These are phyloP conservation scores for Mrakia gelida DNA, from an alignment of 768 basidiomycete genomes.

Conservation along the genomic window DNA sequence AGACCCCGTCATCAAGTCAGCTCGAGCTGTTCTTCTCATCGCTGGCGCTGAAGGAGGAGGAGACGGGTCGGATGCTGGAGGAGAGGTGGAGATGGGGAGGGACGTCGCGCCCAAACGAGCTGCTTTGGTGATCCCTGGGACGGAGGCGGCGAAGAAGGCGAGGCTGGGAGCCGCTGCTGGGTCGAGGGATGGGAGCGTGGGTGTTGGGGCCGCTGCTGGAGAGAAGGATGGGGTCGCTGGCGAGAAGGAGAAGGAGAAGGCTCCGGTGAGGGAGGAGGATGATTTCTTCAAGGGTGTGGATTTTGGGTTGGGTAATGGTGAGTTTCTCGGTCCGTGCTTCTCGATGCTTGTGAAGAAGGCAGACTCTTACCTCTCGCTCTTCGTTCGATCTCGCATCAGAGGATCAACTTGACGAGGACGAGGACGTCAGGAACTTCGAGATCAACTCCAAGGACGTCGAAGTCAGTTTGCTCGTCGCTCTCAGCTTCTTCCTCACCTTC, in stretches of 20 bases:
- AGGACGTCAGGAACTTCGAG: constrained; percentile 96
- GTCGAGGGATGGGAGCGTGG: constrained; percentile 44
- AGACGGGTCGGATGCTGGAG: constrained; percentile 58
- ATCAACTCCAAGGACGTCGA: constrained; percentile 92
- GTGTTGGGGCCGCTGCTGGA: background rate
- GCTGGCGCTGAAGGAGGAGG: constrained; percentile 45
- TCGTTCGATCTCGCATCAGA: constrained; percentile 51
- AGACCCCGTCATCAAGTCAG: constrained; percentile 77
- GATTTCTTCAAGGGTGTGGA: constrained; percentile 32
- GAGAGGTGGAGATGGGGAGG: constrained; percentile 70
- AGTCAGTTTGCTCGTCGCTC: constrained; percentile 48
- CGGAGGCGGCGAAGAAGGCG: constrained; percentile 52
- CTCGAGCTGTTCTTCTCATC: constrained; percentile 60
- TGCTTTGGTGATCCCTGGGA: constrained; percentile 80
- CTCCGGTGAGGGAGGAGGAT: constrained; percentile 29
- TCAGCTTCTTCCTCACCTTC: background rate
- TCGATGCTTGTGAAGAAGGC: background rate
- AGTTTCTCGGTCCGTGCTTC: background rate
- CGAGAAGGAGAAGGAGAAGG: constrained; percentile 52
- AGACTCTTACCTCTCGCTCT: background rate
- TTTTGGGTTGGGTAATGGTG: constrained; percentile 28
- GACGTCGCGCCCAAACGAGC: constrained; percentile 67
- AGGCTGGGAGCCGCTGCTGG: constrained; percentile 26
- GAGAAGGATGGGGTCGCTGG: constrained; percentile 1
- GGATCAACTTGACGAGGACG: constrained; percentile 89